phyloP scores from a whole-genome alignment of 31 red algal genomes.

The Odonthalia washingtoniensis region DNA sequence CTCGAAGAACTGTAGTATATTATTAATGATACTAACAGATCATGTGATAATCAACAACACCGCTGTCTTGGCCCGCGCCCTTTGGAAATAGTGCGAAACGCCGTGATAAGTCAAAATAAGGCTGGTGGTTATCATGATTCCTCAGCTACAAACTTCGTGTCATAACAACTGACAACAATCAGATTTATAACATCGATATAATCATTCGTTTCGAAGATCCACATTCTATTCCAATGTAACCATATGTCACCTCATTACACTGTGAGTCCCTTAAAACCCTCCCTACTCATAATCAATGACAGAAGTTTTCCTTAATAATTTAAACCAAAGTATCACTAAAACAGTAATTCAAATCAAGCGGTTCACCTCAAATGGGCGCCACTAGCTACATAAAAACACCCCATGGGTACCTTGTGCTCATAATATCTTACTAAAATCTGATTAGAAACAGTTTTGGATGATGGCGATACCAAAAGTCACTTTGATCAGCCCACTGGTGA shows the following conservation, averaged over 20 bases:
- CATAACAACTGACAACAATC: conserved; percentile 81
- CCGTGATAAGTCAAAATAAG: conserved; percentile 4
- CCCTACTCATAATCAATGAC: conserved; percentile 50
- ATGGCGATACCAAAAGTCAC: too few relatives aligned
- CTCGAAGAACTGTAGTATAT: too few relatives aligned
- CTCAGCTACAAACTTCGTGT: conserved; percentile 72
- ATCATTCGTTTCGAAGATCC: conserved; percentile 80
- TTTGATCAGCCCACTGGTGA: too few relatives aligned
- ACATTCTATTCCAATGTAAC: too few relatives aligned
- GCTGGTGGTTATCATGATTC: conserved; percentile 60
- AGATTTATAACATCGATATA: conserved; percentile 80
- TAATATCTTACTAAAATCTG: conserved; percentile 18
- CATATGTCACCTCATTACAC: conserved; percentile 58
- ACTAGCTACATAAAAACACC: conserved; percentile 24
- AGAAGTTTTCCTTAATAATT: conserved; percentile 71
- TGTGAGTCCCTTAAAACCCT: conserved; percentile 63
- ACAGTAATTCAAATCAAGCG: conserved; percentile 63
- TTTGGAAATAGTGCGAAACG: conserved; percentile 58
- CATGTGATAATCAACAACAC: too few relatives aligned
- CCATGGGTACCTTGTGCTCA: conserved; percentile 42
- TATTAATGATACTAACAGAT: too few relatives aligned
- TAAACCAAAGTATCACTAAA: conserved; percentile 19
- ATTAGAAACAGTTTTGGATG: conserved; percentile 15
- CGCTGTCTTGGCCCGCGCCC: too few relatives aligned
- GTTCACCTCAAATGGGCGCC: conserved; percentile 62